Percentiles rank a stretch among this genome's conserved stretches.
These are phyloP conservation scores for Stephania japonica DNA, from an alignment of 164 flowering plant genomes.

Conservation along the genomic window DNA sequence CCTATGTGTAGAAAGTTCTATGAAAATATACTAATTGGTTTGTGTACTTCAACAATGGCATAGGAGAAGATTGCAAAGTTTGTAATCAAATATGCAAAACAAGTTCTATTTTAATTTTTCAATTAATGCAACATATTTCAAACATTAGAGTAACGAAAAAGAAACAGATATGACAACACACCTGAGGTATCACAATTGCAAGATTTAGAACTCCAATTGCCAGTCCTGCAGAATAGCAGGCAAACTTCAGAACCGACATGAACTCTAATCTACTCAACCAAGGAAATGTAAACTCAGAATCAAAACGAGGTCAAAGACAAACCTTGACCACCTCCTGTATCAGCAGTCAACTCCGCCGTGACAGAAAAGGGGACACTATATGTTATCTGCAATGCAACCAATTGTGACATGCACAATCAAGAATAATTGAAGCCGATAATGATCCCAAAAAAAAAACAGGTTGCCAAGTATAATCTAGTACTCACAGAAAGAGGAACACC, in stretches of 20 bases:
- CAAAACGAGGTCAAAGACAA: slow-evolving; percentile 12
- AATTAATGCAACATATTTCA: too few relatives aligned
- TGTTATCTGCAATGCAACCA: slow-evolving; percentile 58
- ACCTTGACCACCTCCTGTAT: slow-evolving; percentile 99
- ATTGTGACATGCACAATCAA: slow-evolving; percentile 1
- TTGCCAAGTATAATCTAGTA: slow-evolving; percentile 3
- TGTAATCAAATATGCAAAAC: not conserved
- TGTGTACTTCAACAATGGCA: not conserved
- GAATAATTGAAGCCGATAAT: not conserved
- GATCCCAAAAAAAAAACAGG: not conserved
- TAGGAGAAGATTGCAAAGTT: not conserved
- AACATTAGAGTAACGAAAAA: too few relatives aligned
- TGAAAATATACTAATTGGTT: too few relatives aligned
- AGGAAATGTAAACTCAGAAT: slow-evolving; percentile 7
- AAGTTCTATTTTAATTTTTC: too few relatives aligned
- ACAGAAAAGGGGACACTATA: slow-evolving; percentile 93
- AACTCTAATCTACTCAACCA: not conserved
- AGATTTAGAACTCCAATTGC: slow-evolving; percentile 95
- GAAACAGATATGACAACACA: slow-evolving; percentile 14
- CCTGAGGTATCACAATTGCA: slow-evolving; percentile 95
- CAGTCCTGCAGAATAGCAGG: slow-evolving; percentile 48
- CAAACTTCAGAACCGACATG: not conserved
- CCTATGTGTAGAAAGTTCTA: not conserved
- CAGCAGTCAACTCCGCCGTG: slow-evolving; percentile 89
- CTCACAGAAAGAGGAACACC: slow-evolving; percentile 97